Base-by-base conservation (phyloP, 139 green algal genomes). In the Pseudopediastrum boryanum region DNA sequence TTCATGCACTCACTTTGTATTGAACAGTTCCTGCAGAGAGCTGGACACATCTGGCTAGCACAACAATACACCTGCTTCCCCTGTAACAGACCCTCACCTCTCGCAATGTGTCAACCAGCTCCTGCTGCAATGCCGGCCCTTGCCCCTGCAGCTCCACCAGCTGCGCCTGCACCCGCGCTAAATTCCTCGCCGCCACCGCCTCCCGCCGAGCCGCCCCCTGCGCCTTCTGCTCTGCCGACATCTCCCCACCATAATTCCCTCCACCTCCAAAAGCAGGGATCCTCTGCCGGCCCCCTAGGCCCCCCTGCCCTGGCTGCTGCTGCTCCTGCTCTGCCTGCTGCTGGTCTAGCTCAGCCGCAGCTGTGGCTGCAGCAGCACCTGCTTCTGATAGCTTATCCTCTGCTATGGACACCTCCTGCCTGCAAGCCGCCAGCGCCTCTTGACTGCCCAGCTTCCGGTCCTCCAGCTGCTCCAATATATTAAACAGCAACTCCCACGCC, bases 141-240 rank as follows among this genome's bases (percentile, higher is more conserved):
- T 31, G 19, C 4, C 29, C 36, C 50, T 78, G 52, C 3, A 68
- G 71, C 23, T 66, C 31, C 6, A 25, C 41, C 23, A 25, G 6
- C 8, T 41, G 25, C 36, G 43, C 71, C 52, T 78, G 52, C 62
- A 52, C 71, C 31, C 12, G 42, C 39, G 71, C 51, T 25, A 78
- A 38, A 51, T 51, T 66, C 71, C 67, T 78, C 19, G 52, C 71
- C 71, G 67, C 51, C 71, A 78, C 27, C 51, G 52, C 50, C 52
- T 78, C 50, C 46, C 71, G 71, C 52, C 66, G 19, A 10, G 71
- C 35, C 46, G 71, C 71, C 16, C 66, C 33, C 50, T 78, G 52
- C 66, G 51, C 50, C 52, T 52, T 51, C 19, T 29, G 12, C 61
- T 31, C 33, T 27, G 33, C 12, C n/a, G n/a, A n/a, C n/a, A n/a